Conservation (phyloP, 768 basidiomycete species). For the Rhizopogon rudus region DNA sequence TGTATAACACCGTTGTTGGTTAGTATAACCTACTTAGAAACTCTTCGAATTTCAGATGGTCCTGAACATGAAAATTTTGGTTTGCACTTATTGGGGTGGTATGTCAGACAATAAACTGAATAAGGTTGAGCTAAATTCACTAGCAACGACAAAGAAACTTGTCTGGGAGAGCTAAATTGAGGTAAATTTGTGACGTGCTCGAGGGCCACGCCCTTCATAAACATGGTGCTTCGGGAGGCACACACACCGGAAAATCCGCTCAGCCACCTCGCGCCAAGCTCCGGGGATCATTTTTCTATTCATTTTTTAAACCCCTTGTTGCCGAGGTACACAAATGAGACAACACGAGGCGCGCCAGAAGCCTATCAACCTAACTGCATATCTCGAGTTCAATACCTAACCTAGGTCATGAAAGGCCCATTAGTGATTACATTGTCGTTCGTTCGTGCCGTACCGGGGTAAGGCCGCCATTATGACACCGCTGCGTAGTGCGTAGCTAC, state of each 20-base stretch:
- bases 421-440: too few species aligned
- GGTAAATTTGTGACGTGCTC: neutral
- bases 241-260: neutral
- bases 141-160: neutral
- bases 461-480: too few species aligned
- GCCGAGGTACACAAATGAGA: neutral
- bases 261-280: slow-evolving; percentile 1
- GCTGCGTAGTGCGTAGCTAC: too few species aligned
- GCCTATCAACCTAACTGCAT: slow-evolving; percentile 1
- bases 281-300: neutral
- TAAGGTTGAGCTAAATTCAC: neutral
- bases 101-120: neutral
- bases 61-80: slow-evolving; percentile 27
- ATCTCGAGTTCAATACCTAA: neutral
- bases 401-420: neutral
- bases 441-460: too few species aligned
- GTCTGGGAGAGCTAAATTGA: neutral
- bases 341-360: slow-evolving; percentile 28
- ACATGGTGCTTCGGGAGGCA: slow-evolving; percentile 2
- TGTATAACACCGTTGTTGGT: slow-evolving; percentile 21
- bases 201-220: neutral
- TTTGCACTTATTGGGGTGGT: neutral
- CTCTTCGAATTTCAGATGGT: neutral
- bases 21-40: slow-evolving; percentile 24
- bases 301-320: neutral